Conservation (phyloP, 768 basidiomycete species). For the Suillus plorans region DNA sequence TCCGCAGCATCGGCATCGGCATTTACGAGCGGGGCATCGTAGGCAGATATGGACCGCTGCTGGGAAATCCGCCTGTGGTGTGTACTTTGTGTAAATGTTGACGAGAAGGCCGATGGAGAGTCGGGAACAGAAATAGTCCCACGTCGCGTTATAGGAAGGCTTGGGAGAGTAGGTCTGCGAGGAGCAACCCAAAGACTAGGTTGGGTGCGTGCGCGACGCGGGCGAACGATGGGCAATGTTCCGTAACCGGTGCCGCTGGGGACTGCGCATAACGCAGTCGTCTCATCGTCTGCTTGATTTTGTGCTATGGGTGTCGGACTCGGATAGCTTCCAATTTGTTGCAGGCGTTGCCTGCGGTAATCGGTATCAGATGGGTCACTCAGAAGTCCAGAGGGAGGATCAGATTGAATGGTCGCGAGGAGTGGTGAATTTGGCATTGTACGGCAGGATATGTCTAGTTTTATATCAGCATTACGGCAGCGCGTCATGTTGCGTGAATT, state of each 20-base stretch:
- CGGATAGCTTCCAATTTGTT: constrained; percentile 47
- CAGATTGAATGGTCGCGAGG: not conserved
- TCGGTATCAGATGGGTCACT: constrained; percentile 54
- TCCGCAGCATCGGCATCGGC: constrained; percentile 34
- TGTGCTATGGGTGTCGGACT: not conserved
- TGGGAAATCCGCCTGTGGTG: constrained; percentile 38
- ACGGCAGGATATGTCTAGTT: not conserved
- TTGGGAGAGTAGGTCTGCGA: constrained; percentile 37
- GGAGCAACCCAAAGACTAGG: constrained; percentile 24
- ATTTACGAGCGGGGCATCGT: constrained; percentile 51
- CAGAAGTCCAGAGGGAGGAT: constrained; percentile 34
- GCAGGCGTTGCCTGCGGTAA: constrained; percentile 61
- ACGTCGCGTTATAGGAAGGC: constrained; percentile 30
- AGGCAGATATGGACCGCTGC: constrained; percentile 71
- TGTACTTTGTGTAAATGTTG: constrained; percentile 32
- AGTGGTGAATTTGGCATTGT: constrained; percentile 20
- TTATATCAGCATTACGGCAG: not conserved
- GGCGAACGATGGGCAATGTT: constrained; percentile 39
- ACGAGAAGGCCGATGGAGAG: constrained; percentile 31
- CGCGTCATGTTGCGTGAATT: not conserved
- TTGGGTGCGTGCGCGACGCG: constrained; percentile 28
- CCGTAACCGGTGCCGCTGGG: constrained; percentile 51
- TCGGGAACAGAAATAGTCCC: constrained; percentile 37
- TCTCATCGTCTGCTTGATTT: constrained; percentile 27
- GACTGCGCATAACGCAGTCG: constrained; percentile 33